Base-by-base conservation (phyloP, 1,284 basidiomycete genomes). In the Fistulina hepatica region DNA sequence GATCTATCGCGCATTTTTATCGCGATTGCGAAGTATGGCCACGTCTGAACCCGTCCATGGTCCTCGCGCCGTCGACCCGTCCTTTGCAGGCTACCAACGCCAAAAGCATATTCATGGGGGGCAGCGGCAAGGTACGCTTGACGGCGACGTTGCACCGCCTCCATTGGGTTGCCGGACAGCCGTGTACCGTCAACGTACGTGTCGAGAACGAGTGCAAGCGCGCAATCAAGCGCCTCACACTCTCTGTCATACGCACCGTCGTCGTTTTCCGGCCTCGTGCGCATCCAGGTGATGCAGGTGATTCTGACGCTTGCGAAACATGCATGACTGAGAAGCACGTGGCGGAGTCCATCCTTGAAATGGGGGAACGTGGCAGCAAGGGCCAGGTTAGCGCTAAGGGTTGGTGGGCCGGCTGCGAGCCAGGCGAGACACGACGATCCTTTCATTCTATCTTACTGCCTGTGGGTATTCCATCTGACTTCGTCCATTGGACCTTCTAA, bases 1-100 rank as follows among this genome's bases (percentile, higher is more conserved):
- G 77, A 6, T 89, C 86, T 5, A 83, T 95, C 33, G 84, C 91
- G 1, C 92, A 97, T 57, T 94, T 95, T 55, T 95, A 94, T 58
- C 79, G 92, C 3, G 68, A 81, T 25, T 80, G 90, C 51, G 76
- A 82, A 37, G 63, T 95, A 21, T 90, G 81, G 70, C 91, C 92
- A 1, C 78, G 78, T 37, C 61, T 92, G 19, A 73, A 88, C 44
- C 76, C 83, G 1, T 61, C 71, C 5, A 49, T 64, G 3, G 67
- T 80, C 10, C 71, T 95, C 6, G 69, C 77, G 1, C 70, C 79
- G 3, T 67, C 78, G 2, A 57, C 69, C 6, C 62, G 71, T 30
- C 80, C 82, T 3, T 59, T 91, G 28, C 67, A 75, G 45, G 75
- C 73, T 12, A 70, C 67, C 13, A 67, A 67, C 2, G 67, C 73